Evolutionary conservation across 768 basidiomycete genomes (phyloP).

Genomic region (Boletus rufocinnamomeus): DNA sequence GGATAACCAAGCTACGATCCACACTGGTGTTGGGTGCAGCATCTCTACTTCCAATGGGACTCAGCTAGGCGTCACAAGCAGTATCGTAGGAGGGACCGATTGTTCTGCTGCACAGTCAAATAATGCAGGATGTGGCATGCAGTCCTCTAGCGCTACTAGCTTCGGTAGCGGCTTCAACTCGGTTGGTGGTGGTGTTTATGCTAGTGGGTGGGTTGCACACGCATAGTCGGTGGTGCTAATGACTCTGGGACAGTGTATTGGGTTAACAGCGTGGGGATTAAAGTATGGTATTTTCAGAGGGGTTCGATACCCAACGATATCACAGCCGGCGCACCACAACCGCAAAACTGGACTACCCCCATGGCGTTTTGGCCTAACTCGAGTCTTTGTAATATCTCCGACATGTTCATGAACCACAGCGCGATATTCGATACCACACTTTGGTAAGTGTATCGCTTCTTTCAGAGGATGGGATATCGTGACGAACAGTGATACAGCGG

Average conservation of each 20-base stretch:
- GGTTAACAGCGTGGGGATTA: conserved; percentile 69
- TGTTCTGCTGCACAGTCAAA: conserved; percentile 69
- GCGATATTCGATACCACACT: conserved; percentile 86
- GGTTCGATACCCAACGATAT: conserved; percentile 78
- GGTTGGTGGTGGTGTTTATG: conserved; percentile 87
- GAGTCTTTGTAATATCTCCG: conserved; percentile 68
- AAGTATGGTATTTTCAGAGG: conserved; percentile 81
- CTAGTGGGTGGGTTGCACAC: conserved; percentile 56
- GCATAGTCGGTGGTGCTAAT: background rate
- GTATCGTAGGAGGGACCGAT: conserved; percentile 67
- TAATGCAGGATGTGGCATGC: conserved; percentile 83
- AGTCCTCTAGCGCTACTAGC: conserved; percentile 56
- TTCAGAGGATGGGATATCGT: background rate
- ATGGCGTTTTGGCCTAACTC: conserved; percentile 77
- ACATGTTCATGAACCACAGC: conserved; percentile 76
- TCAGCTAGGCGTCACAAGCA: conserved; percentile 58
- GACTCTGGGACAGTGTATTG: conserved; percentile 19
- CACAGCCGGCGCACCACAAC: conserved; percentile 66
- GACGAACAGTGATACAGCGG: conserved; percentile 50
- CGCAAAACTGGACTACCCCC: conserved; percentile 74
- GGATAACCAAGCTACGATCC: conserved; percentile 80
- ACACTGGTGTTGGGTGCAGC: conserved; percentile 72
- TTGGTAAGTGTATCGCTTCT: conserved; percentile 47
- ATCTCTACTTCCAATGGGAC: conserved; percentile 51
- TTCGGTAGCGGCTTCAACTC: conserved; percentile 88